A percentile compares a stretch with the other conserved stretches of the same genome.
phyloP scores from a whole-genome alignment of 306 rosid species.

The Vigna radiata region DNA sequence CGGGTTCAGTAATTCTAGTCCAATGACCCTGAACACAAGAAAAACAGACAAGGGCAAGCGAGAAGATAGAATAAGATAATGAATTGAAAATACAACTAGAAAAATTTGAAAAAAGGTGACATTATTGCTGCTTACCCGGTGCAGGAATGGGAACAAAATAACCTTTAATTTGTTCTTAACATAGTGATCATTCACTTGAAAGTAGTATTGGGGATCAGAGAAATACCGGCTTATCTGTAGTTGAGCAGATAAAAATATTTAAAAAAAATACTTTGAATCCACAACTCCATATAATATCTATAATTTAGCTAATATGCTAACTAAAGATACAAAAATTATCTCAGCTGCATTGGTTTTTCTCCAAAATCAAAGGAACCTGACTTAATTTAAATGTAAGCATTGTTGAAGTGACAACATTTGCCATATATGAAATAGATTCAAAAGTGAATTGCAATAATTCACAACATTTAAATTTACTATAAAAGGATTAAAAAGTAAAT shows the following conservation, averaged over 20 bases:
- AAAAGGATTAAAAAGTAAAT: not conserved
- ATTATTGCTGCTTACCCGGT: slow-evolving; percentile 69
- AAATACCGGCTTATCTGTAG: slow-evolving; percentile 87
- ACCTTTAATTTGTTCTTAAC: slow-evolving; percentile 98
- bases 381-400: slow-evolving; percentile 1
- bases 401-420: not conserved
- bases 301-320: slow-evolving; percentile 1
- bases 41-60: slow-evolving; percentile 20
- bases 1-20: slow-evolving; percentile 97
- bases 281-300: slow-evolving; percentile 24
- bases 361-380: slow-evolving; percentile 2
- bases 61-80: slow-evolving; percentile 34
- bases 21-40: slow-evolving; percentile 81
- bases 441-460: not conserved
- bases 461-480: not conserved
- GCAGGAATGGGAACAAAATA: slow-evolving; percentile 88
- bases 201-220: slow-evolving; percentile 97
- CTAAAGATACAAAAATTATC: slow-evolving; percentile 13
- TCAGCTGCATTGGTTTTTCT: not conserved
- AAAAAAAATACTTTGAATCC: slow-evolving; percentile 27
- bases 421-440: slow-evolving; percentile 30
- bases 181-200: slow-evolving; percentile 95
- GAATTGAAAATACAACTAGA: not conserved
- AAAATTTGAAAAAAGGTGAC: slow-evolving; percentile 9
- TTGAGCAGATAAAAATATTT: slow-evolving; percentile 28